Evolutionary conservation across 2,329 filamentous ascomycete species (phyloP), one percentile per base, ranked within the genome.

Genomic region (Aspergillus fructus): DNA sequence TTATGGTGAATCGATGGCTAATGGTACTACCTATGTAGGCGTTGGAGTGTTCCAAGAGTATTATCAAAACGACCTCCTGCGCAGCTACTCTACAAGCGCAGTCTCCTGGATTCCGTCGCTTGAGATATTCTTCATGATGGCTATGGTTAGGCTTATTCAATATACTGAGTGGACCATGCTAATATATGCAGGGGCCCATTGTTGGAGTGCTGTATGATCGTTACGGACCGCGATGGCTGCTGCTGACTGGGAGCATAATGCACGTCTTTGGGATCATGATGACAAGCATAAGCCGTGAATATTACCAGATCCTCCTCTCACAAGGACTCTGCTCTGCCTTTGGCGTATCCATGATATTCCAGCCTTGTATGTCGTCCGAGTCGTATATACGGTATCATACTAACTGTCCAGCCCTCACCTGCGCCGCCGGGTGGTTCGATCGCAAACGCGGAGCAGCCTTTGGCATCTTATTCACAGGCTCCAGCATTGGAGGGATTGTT

Each of bases 121-220:
- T 1, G 52, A 61, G 42, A 39, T 58, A 13, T 61, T 59, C 49
- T 56, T 63, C 39, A 53, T 63, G 59, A 41, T 61, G 39, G 54
- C 27, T 42, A 41, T 58, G 30, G 59, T n/a, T n/a, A n/a, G n/a
- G n/a, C n/a, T n/a, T n/a, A n/a, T n/a, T n/a, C n/a, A n/a, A n/a
- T n/a, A n/a, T n/a, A n/a, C n/a, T n/a, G n/a, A n/a, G n/a, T n/a
- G n/a, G n/a, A n/a, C n/a, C n/a, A n/a, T n/a, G 34, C 34, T 37
- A 37, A 37, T 37, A 7, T 37, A 37, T 37, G 0, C 15, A 59
- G 50, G 56, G 54, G 0, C 85, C 85, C 0, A 64, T 89, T 7
- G 80, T 86, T n/a, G 88, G 88, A 1, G 83, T 82, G 41, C 47
- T 87, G 0, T 89, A 82, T 62, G 88, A 90, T 64, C 82, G 77